Evolutionary conservation across 164 flowering plant genomes (phyloP).

Genomic region (Tetrastigma voinierianum): DNA sequence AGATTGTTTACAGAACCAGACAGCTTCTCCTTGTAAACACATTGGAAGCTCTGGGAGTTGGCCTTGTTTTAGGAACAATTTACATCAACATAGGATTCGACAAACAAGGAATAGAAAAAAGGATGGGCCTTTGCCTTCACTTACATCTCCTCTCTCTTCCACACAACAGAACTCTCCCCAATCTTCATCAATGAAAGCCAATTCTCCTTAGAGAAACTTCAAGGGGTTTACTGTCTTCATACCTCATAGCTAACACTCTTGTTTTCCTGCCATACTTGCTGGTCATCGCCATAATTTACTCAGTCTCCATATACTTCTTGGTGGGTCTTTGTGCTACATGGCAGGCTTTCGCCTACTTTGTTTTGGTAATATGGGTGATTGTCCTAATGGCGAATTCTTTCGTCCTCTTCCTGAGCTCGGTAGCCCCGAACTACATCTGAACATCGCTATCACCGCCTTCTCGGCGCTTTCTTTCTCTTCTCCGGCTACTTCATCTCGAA

Average conservation of each 20-base stretch:
- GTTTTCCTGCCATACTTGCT: constrained; percentile 87
- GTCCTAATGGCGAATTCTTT: constrained; percentile 90
- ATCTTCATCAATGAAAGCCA: constrained; percentile 83
- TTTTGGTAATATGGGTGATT: constrained; percentile 77
- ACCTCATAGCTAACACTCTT: constrained; percentile 79
- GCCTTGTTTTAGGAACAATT: constrained; percentile 82
- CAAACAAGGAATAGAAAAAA: constrained; percentile 71
- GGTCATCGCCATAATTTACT: constrained; percentile 66
- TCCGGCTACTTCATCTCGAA: constrained; percentile 92
- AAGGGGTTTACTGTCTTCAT: constrained; percentile 80
- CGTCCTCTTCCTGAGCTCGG: constrained; percentile 82
- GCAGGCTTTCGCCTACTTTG: constrained; percentile 78
- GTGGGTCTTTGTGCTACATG: constrained; percentile 85
- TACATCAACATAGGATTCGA: constrained; percentile 75
- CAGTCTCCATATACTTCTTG: constrained; percentile 70
- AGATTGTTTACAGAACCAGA: constrained; percentile 78
- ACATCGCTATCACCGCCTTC: constrained; percentile 70
- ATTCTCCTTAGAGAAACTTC: constrained; percentile 79
- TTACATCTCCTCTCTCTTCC: constrained; percentile 86
- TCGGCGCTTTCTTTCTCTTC: constrained; percentile 81
- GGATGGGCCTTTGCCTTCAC: constrained; percentile 97
- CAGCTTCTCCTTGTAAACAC: constrained; percentile 80
- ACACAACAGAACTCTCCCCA: constrained; percentile 88
- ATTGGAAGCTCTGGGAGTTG: constrained; percentile 78
- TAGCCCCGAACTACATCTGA: constrained; percentile 86